Conservation (phyloP, 805 yeast species). For the Sugiyamaella floridensis region DNA sequence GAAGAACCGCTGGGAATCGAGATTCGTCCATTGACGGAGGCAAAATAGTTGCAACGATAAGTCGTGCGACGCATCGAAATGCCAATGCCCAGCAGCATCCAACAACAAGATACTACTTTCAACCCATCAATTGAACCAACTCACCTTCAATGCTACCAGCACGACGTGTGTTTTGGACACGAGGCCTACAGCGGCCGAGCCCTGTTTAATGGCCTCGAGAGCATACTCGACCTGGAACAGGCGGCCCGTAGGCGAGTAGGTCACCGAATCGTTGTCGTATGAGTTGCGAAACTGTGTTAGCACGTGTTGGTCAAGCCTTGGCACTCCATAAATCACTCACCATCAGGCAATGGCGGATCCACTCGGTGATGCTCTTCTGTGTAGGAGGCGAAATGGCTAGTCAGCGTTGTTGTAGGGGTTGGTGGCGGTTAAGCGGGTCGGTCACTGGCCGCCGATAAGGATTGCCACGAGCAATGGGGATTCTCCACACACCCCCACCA, state of each 20-base stretch:
- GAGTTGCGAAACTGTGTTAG: conserved; percentile 80
- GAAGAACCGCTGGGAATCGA: background rate
- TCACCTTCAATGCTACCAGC: conserved; percentile 73
- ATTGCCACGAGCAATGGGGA: background rate
- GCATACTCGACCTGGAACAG: conserved; percentile 87
- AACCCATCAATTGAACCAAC: background rate
- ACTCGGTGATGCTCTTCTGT: background rate
- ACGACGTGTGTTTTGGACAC: conserved; percentile 84
- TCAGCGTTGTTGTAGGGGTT: background rate
- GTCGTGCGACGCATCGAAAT: too few relatives aligned
- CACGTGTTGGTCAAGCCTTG: background rate
- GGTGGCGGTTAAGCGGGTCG: background rate
- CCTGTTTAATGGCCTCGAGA: conserved; percentile 93
- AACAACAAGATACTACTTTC: background rate
- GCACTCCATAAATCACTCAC: background rate
- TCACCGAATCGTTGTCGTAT: conserved; percentile 96
- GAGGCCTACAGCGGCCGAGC: conserved; percentile 93
- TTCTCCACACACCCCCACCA: background rate
- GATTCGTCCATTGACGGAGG: background rate
- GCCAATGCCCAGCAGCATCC: background rate
- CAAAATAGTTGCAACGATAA: too few relatives aligned
- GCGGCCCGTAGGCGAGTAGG: conserved; percentile 93
- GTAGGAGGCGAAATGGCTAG: background rate
- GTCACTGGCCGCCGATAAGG: background rate
- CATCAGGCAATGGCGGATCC: background rate